Percentiles rank a stretch among this genome's conserved stretches.
These are phyloP conservation scores for Trichoderma afroharzianum DNA, from an alignment of 2,329 filamentous ascomycete genomes.

Conservation along the genomic window DNA sequence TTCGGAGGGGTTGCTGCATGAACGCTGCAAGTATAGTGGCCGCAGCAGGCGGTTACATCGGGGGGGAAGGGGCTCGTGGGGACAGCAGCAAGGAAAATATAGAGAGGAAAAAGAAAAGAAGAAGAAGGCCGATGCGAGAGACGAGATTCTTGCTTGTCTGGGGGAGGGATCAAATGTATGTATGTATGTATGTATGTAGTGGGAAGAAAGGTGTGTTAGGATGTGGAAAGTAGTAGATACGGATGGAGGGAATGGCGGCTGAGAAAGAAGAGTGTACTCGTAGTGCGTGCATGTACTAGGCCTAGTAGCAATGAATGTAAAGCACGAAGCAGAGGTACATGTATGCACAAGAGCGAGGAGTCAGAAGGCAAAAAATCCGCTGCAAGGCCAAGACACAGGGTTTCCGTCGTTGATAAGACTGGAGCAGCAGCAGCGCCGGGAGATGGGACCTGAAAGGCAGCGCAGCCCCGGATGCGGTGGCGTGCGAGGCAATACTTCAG, in stretches of 20 bases:
- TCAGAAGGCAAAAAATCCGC: not conserved
- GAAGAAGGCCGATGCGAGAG: not conserved
- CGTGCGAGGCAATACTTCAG: not conserved
- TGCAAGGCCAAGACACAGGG: not conserved
- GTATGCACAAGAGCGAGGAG: not conserved
- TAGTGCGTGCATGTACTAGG: not conserved
- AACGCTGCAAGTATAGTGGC: conserved; percentile 11
- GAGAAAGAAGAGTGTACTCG: not conserved
- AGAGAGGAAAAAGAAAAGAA: not conserved
- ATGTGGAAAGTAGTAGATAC: not conserved
- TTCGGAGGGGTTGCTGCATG: conserved; percentile 19
- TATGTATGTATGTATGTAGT: not conserved
- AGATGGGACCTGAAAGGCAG: conserved; percentile 12
- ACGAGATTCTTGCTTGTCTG: not conserved
- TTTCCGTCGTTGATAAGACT: not conserved
- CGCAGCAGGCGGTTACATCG: conserved; percentile 11
- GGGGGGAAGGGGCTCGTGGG: not conserved
- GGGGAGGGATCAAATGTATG: not conserved
- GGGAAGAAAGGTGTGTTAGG: not conserved
- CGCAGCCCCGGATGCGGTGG: conserved; percentile 10
- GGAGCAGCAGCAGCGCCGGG: not conserved
- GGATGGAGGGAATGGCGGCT: not conserved
- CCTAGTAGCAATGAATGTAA: not conserved
- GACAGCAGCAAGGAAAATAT: not conserved
- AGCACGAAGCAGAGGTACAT: not conserved